These are phyloP conservation scores for Amauroascus niger DNA, from an alignment of 2,329 filamentous ascomycete genomes.

Conservation along the genomic window DNA sequence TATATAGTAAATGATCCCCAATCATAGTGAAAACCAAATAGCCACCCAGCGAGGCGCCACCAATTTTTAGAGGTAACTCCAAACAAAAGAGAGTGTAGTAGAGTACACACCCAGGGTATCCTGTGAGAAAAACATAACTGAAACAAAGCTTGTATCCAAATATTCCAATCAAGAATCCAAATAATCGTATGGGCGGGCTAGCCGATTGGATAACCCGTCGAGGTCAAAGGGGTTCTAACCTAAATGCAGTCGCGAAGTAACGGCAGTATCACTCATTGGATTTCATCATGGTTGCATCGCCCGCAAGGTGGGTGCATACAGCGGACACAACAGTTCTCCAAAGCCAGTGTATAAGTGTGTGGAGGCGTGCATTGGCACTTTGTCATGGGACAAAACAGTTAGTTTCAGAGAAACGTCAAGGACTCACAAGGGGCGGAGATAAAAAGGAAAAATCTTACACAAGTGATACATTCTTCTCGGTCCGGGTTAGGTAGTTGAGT, in stretches of 20 bases:
- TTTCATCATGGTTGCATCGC: not conserved
- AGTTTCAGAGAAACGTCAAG: not conserved
- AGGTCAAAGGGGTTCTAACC: not conserved
- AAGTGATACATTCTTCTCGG: slow-evolving; percentile 9
- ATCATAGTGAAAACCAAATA: not conserved
- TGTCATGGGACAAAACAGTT: not conserved
- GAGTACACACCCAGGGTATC: not conserved
- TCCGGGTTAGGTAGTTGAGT: not conserved
- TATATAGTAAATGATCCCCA: not conserved
- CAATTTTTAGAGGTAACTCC: not conserved
- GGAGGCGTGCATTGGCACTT: slow-evolving; percentile 10
- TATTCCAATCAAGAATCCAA: not conserved
- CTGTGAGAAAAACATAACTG: not conserved
- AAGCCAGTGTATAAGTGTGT: slow-evolving; percentile 7
- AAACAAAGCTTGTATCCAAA: not conserved
- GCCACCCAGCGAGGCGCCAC: not conserved
- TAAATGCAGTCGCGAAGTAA: not conserved
- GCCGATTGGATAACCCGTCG: not conserved
- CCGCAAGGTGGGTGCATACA: slow-evolving; percentile 14
- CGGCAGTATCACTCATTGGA: not conserved
- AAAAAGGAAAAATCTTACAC: slow-evolving; percentile 7
- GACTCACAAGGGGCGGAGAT: not conserved
- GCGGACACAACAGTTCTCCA: slow-evolving; percentile 7
- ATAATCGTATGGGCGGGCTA: not conserved
- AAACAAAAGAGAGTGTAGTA: no score